Evolutionary conservation across 495 filamentous ascomycete species (phyloP).

Genomic region (Elasticomyces elasticus): DNA sequence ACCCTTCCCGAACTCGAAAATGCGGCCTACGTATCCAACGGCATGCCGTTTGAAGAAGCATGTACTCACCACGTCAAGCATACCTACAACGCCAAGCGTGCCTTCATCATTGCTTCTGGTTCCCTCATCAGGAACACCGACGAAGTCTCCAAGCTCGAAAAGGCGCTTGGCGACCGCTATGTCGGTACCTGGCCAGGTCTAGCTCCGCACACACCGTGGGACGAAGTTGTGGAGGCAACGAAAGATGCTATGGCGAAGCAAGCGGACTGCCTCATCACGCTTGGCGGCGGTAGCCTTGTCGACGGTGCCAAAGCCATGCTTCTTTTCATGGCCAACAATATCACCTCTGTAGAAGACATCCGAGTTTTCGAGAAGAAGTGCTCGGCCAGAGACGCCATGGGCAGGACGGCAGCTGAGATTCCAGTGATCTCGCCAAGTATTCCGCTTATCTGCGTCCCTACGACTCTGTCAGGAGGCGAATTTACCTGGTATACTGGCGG

Average conservation of each 20-base stretch:
- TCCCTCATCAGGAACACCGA: neutral
- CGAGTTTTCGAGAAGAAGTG: neutral
- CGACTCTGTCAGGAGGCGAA: slow-evolving; percentile 50
- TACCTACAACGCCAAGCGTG: slow-evolving; percentile 7
- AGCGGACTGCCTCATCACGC: slow-evolving; percentile 6
- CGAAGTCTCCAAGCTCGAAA: slow-evolving; percentile 1
- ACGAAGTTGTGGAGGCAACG: slow-evolving; percentile 1
- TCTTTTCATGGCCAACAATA: slow-evolving; percentile 9
- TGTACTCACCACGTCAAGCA: slow-evolving; percentile 3
- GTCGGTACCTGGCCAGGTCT: neutral
- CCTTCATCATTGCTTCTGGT: neutral
- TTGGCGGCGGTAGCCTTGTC: slow-evolving; percentile 5
- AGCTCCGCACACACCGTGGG: slow-evolving; percentile 4
- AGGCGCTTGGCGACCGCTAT: neutral
- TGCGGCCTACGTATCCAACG: slow-evolving; percentile 3
- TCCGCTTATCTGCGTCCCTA: slow-evolving; percentile 53
- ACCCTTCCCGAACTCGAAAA: slow-evolving; percentile 1
- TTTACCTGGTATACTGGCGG: slow-evolving; percentile 49
- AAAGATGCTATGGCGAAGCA: neutral
- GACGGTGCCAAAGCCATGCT: slow-evolving; percentile 9
- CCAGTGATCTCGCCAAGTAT: slow-evolving; percentile 41
- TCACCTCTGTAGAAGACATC: neutral
- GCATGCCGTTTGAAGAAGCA: slow-evolving; percentile 2
- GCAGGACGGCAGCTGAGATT: slow-evolving; percentile 27
- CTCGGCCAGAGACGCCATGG: neutral